phyloP scores from a whole-genome alignment of 2,329 filamentous ascomycete genomes.

The Camptophora hylomeconis region DNA sequence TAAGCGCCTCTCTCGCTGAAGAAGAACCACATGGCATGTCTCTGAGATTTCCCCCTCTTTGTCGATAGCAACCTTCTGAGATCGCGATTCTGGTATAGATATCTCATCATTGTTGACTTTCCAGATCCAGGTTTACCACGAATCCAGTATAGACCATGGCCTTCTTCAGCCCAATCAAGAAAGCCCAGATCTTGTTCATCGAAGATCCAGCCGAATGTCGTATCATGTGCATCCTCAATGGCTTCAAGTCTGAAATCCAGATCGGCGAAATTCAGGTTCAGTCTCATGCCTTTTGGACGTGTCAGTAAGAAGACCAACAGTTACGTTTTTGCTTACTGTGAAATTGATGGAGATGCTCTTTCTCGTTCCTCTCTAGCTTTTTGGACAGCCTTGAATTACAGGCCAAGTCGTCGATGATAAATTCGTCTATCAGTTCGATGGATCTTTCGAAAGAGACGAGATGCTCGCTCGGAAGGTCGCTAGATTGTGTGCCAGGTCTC shows the following conservation, averaged over 20 bases:
- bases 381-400: too few species aligned
- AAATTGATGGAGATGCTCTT: too few species aligned
- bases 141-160: slow-evolving; percentile 2
- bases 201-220: slow-evolving; percentile 7
- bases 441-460: too few species aligned
- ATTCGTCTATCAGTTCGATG: too few species aligned
- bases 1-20: slow-evolving; percentile 2
- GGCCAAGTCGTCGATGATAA: too few species aligned
- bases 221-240: neutral
- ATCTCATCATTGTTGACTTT: slow-evolving; percentile 7
- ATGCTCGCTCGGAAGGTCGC: too few species aligned
- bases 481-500: too few species aligned
- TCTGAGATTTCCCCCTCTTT: neutral
- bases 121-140: slow-evolving; percentile 5
- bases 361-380: too few species aligned
- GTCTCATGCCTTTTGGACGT: too few species aligned
- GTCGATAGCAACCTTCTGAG: neutral
- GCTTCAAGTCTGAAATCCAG: slow-evolving; percentile 3
- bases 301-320: too few species aligned
- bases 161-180: slow-evolving; percentile 1
- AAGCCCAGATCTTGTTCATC: too few species aligned
- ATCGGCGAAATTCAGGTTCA: slow-evolving; percentile 3
- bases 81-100: neutral
- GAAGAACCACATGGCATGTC: slow-evolving; percentile 1
- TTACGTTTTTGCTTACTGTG: too few species aligned